These are phyloP conservation scores for Mycocentrospora acerina DNA, from an alignment of 2,329 filamentous ascomycete genomes.

Conservation along the genomic window DNA sequence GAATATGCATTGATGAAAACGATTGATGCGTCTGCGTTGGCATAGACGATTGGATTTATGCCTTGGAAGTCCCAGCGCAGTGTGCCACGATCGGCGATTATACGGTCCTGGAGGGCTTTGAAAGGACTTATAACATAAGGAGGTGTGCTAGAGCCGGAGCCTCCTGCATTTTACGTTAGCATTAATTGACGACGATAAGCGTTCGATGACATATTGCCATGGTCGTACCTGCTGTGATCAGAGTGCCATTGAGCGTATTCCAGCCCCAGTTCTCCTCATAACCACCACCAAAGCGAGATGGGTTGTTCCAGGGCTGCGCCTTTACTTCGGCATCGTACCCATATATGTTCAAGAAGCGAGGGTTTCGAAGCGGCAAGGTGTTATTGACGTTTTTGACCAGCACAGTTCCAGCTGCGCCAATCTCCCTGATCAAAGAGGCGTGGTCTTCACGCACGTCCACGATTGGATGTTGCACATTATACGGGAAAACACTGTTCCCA, in stretches of 20 bases:
- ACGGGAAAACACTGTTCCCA: conserved; percentile 23
- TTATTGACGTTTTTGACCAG: conserved; percentile 57
- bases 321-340: conserved; percentile 44
- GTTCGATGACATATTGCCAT: too few species aligned
- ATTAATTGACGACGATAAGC: conserved; percentile 13
- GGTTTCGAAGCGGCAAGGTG: conserved; percentile 53
- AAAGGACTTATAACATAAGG: conserved; percentile 46
- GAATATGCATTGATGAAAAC: conserved; percentile 61
- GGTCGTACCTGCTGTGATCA: conserved; percentile 33
- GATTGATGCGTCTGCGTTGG: conserved; percentile 48
- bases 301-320: conserved; percentile 40
- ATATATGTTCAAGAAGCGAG: conserved; percentile 42
- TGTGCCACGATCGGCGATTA: conserved; percentile 31
- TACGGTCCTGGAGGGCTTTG: conserved; percentile 40
- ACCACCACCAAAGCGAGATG: conserved; percentile 40
- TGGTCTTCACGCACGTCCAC: conserved; percentile 48
- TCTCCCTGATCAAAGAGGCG: conserved; percentile 41
- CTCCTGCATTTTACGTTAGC: conserved; percentile 45
- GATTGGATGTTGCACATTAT: conserved; percentile 44
- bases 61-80: conserved; percentile 40
- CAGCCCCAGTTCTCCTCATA: conserved; percentile 44
- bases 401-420: conserved; percentile 44
- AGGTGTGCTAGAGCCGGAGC: conserved; percentile 43
- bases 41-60: conserved; percentile 31
- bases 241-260: conserved; percentile 45